A percentile compares a stretch with the other conserved stretches of the same genome.
Evolutionary conservation across 768 basidiomycete species (phyloP).

Genomic region (Collybia mongolica): DNA sequence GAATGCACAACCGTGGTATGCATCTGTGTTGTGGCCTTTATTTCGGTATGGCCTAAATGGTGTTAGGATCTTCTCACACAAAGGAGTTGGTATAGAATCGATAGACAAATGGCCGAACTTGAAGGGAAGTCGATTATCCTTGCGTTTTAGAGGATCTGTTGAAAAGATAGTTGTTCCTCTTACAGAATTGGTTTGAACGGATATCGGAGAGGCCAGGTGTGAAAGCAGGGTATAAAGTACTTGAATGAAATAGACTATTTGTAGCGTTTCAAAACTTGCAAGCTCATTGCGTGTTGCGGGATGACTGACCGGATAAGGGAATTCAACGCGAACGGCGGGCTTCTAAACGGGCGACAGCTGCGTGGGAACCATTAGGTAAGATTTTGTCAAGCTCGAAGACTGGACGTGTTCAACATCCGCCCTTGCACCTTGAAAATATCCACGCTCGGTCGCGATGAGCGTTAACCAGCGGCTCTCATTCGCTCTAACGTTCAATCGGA

Average conservation of each 20-base stretch:
- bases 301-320: too few species aligned
- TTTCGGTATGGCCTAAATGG: neutral
- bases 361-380: too few species aligned
- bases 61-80: constrained; percentile 30
- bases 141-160: neutral
- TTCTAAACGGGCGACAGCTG: too few species aligned
- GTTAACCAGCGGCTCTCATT: constrained; percentile 22
- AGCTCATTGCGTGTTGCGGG: too few species aligned
- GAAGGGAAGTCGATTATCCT: constrained; percentile 18
- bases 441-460: constrained; percentile 16
- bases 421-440: constrained; percentile 14
- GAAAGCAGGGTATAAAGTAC: constrained; percentile 17
- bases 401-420: too few species aligned
- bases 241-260: constrained; percentile 4
- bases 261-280: neutral
- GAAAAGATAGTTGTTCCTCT: too few species aligned
- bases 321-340: too few species aligned
- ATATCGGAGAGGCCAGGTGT: constrained; percentile 22
- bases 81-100: constrained; percentile 29
- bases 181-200: constrained; percentile 22
- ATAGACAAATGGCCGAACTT: constrained; percentile 39
- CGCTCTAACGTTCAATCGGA: constrained; percentile 26
- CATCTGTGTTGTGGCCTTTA: constrained; percentile 6
- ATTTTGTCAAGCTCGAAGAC: neutral
- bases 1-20: constrained; percentile 27